Evolutionary conservation across 345 rosid genomes (phyloP).

Genomic region (Reutealis trisperma): DNA sequence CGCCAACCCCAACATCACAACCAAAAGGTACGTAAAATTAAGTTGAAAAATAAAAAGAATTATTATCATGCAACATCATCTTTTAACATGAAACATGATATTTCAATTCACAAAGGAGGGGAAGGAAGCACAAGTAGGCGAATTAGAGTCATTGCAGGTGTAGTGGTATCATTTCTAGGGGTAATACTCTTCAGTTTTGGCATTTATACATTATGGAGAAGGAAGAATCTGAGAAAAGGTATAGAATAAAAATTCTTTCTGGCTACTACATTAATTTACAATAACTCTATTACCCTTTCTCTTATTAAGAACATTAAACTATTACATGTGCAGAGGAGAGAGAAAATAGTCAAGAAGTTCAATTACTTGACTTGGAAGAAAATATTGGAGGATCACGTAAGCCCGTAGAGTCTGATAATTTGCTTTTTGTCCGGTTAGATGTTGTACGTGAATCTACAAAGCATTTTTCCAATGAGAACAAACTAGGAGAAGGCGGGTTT

Average conservation of each 20-base stretch:
- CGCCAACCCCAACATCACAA: too few relatives aligned
- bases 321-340: not conserved
- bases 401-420: conserved; percentile 20
- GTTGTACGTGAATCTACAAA: conserved; percentile 29
- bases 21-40: too few relatives aligned
- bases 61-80: too few relatives aligned
- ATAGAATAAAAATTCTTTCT: not conserved
- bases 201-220: conserved; percentile 6
- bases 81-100: too few relatives aligned
- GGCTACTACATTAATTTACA: not conserved
- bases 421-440: conserved; percentile 26
- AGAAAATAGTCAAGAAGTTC: conserved; percentile 21
- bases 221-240: conserved; percentile 4
- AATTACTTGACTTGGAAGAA: conserved; percentile 17
- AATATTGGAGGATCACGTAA: conserved; percentile 8
- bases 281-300: too few relatives aligned
- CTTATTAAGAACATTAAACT: too few relatives aligned
- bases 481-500: conserved; percentile 54
- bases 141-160: conserved; percentile 10
- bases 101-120: not conserved
- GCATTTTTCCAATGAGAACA: conserved; percentile 29
- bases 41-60: too few relatives aligned
- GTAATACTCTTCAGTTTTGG: not conserved
- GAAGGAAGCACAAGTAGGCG: not conserved
- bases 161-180: not conserved